Evolutionary conservation across 768 basidiomycete genomes (phyloP), one percentile per base, ranked within the genome.

Genomic region (Lentinula guzmanii): DNA sequence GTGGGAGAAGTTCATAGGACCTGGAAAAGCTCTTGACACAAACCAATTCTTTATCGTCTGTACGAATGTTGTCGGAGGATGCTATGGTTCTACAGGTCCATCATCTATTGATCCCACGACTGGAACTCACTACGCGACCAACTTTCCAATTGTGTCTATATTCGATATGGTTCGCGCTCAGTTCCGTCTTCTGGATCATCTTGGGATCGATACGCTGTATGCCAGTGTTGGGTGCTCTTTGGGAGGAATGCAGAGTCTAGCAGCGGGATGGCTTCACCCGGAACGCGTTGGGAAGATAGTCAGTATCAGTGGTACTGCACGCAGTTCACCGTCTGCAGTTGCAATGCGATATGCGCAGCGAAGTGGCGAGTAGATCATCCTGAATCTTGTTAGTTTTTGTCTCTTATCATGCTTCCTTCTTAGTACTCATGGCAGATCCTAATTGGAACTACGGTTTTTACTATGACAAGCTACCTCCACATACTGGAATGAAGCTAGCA

Each of bases 371-470:
- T 77, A 2, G 24, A 11, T n/a, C 11, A 16, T 31, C 8, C 45
- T 24, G 16, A 46, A 60, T 33, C 60, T 9, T 31, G 33, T 62
- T 58, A 52, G 63, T 58, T 57, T 4, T 51, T 50, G 16, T 54
- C 57, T 57, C 4, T 51, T 50, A n/a, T 54, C 28, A 8, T 9
- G 11, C 58, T 45, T 41, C 16, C 28, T 15, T 5, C 35, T 18
- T 64, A 98, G 97, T 99, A 16, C 84, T 99, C 58, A 99, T 99
- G 97, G 91, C 96, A 1, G 97, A 99, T 74, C 96, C 96, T 0
- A 98, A 98, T 65, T 99, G 97, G 97, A 99, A 98, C 63, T 88
- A 94, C 39, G 97, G 97, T 4, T 98, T 96, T 74, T 99, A 99
- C 72, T 99, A 99, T 70, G 93, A 96, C 62, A 80, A 82, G 7